Evolutionary conservation across 2,329 filamentous ascomycete species (phyloP).

Genomic region (Beauveria varroae): DNA sequence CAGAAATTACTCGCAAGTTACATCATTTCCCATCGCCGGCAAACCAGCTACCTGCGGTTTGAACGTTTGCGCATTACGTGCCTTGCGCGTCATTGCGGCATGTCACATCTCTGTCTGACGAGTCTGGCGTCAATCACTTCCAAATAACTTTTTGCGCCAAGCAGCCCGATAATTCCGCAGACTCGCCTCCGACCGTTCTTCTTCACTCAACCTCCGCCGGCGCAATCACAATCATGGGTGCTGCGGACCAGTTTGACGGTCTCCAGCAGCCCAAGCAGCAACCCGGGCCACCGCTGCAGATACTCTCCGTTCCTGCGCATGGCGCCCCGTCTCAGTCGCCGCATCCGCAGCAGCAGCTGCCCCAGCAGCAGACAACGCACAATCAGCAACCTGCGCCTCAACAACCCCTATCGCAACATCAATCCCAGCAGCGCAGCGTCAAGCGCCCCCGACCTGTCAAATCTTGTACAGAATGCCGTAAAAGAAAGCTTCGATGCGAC

Average conservation of each 20-base stretch:
- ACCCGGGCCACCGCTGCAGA: not conserved
- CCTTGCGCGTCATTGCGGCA: not conserved
- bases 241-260: not conserved
- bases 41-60: not conserved
- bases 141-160: not conserved
- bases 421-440: slow-evolving; percentile 35
- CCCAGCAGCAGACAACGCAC: not conserved
- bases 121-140: not conserved
- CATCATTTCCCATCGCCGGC: not conserved
- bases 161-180: not conserved
- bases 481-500: slow-evolving; percentile 50
- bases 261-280: slow-evolving; percentile 5
- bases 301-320: slow-evolving; percentile 2
- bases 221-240: not conserved
- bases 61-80: not conserved
- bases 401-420: slow-evolving; percentile 12
- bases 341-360: not conserved
- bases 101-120: not conserved
- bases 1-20: not conserved
- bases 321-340: not conserved
- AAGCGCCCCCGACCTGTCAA: slow-evolving; percentile 49
- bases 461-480: slow-evolving; percentile 49
- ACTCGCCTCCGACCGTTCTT: not conserved
- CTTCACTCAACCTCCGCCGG: not conserved
- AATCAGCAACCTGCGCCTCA: slow-evolving; percentile 15